Conservation (phyloP, 2,329 filamentous ascomycete genomes). For the Neocucurbitaria cava region DNA sequence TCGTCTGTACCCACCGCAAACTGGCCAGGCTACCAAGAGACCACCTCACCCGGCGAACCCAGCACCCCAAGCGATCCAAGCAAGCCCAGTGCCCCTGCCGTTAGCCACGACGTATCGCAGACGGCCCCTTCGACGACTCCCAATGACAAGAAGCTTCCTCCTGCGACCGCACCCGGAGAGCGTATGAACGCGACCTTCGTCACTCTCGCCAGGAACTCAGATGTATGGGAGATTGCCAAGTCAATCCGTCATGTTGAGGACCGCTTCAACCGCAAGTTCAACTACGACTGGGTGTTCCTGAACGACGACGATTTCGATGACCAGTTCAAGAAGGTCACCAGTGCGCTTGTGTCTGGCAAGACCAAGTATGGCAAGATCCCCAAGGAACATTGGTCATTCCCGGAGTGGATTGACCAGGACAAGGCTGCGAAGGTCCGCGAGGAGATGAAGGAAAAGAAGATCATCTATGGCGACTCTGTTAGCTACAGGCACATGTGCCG, state of each 20-base stretch:
- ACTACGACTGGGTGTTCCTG: slow-evolving; percentile 99
- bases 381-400: slow-evolving; percentile 96
- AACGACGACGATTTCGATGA: slow-evolving; percentile 96
- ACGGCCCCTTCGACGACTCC: slow-evolving; percentile 39
- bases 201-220: slow-evolving; percentile 88
- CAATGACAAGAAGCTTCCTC: slow-evolving; percentile 43
- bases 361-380: slow-evolving; percentile 91
- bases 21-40: slow-evolving; percentile 41
- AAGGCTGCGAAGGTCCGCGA: slow-evolving; percentile 89
- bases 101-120: slow-evolving; percentile 10
- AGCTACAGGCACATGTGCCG: slow-evolving; percentile 99
- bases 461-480: slow-evolving; percentile 97
- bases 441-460: slow-evolving; percentile 92
- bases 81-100: slow-evolving; percentile 13
- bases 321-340: slow-evolving; percentile 90
- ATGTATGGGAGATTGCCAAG: slow-evolving; percentile 95
- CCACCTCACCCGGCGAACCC: slow-evolving; percentile 21
- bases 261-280: slow-evolving; percentile 94
- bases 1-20: slow-evolving; percentile 52
- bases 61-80: slow-evolving; percentile 22
- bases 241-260: slow-evolving; percentile 97
- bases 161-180: slow-evolving; percentile 65
- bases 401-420: slow-evolving; percentile 92
- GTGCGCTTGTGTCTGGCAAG: slow-evolving; percentile 87
- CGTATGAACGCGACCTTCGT: slow-evolving; percentile 98